Evolutionary conservation across 331 rosid species (phyloP), one percentile per base, ranked within the genome.

Genomic region (Arachis monticola): DNA sequence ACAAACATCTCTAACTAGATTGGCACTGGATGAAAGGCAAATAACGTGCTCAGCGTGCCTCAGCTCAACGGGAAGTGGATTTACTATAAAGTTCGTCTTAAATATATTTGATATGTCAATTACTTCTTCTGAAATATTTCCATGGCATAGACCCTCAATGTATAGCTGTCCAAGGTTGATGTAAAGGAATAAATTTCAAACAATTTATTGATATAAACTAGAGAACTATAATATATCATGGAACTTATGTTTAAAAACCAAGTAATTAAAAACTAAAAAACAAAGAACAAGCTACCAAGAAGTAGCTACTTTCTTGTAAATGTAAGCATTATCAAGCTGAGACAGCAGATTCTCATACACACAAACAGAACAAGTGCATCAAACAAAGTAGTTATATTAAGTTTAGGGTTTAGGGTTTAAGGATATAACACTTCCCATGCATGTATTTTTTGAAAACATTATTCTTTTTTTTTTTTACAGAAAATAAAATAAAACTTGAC

Each of bases 131-230:
- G 84, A 79, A 64, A 94, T 75, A 80, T 94, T 94, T 55, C 98
- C 98, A 78, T 94, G 98, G 82, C 98, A 94, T 60, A 94, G 83
- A 73, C 98, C 97, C 85, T 91, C 97, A 22, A 94, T 71, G 80
- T 85, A 92, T 78, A 94, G 76, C 98, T 94, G 93, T 59, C 41
- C 59, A 45, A 65, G 65, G 67, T 44, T 70, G 67, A 79, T 32
- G 60, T 47, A 68, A 69, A 62, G 74, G 45, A 75, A 73, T 67
- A 74, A 83, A 35, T 62, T 58, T 75, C 79, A 61, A 71, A 59
- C 64, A 78, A 68, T 55, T 62, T 65, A 73, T 67, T 2, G 57
- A 52, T 6, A 5, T 8, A 70, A 12, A 64, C 38, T 56, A 56
- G 75, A 76, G 41, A 58, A 76, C 59, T 4, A 75, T 55, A n/a